Percentiles rank a stretch among this genome's conserved stretches.
Evolutionary conservation across 352 stramenopile genomes (phyloP).

Genomic region (Phytophthora multivora): DNA sequence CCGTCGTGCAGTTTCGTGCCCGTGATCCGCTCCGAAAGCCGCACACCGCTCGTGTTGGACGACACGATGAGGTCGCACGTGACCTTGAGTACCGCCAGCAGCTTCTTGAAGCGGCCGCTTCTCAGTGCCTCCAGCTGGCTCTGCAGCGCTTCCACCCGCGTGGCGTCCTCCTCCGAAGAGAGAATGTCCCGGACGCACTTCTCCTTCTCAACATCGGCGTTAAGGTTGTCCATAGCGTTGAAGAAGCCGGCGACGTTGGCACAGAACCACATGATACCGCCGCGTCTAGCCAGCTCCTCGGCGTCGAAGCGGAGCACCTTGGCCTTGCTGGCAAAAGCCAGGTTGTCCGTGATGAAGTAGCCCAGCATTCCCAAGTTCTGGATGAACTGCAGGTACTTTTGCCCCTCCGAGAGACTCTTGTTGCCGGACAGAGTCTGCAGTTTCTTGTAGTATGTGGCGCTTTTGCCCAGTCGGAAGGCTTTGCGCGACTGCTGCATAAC

Average conservation of each 20-base stretch:
- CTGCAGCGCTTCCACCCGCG: conserved; percentile 57
- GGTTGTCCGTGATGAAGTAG: conserved; percentile 90
- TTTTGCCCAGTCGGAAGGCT: conserved; percentile 87
- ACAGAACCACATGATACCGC: conserved; percentile 84
- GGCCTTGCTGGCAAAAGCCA: conserved; percentile 82
- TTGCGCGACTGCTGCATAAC: conserved; percentile 83
- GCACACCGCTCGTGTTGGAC: conserved; percentile 82
- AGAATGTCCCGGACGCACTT: conserved; percentile 78
- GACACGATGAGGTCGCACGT: conserved; percentile 88
- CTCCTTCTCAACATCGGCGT: conserved; percentile 82
- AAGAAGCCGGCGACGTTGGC: conserved; percentile 84
- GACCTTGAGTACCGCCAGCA: conserved; percentile 82
- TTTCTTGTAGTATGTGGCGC: conserved; percentile 83
- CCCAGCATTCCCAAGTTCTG: conserved; percentile 85
- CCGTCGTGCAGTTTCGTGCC: conserved; percentile 85
- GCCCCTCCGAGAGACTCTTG: conserved; percentile 54
- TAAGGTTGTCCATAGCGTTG: conserved; percentile 70
- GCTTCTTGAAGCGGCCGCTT: conserved; percentile 76
- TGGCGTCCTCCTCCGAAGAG: conserved; percentile 64
- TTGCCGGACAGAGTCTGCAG: conserved; percentile 54
- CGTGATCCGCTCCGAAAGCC: conserved; percentile 77
- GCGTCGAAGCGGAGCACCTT: conserved; percentile 75
- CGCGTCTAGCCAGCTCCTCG: conserved; percentile 63
- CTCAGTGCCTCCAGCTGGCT: conserved; percentile 66
- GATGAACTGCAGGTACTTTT: conserved; percentile 73